These are phyloP conservation scores for Epichloe aotearoae DNA, from an alignment of 2,329 filamentous ascomycete species.

Conservation along the genomic window DNA sequence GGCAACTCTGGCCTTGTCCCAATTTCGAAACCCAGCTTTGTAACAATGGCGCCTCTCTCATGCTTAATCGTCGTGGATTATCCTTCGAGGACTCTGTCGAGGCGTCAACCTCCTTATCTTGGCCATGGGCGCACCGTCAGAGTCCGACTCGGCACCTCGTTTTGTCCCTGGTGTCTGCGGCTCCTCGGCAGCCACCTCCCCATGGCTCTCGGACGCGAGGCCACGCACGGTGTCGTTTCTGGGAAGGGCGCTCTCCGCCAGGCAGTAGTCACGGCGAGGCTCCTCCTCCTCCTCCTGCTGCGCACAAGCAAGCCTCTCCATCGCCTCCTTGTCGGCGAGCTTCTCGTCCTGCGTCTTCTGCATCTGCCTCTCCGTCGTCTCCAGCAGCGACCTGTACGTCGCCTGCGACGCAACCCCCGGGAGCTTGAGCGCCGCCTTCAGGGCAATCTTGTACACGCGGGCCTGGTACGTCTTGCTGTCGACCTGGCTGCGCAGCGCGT, in stretches of 20 bases:
- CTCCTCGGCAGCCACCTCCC: background rate
- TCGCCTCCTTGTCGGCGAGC: background rate
- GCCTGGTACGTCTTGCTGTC: background rate
- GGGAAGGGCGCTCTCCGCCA: background rate
- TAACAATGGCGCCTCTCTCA: no score
- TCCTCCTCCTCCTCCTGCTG: background rate
- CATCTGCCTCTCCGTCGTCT: background rate
- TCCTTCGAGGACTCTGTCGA: background rate
- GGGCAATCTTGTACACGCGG: constrained; percentile 4
- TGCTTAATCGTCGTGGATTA: background rate
- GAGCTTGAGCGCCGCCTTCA: constrained; percentile 5
- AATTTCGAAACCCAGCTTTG: no score
- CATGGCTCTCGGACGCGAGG: background rate
- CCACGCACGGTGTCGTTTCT: background rate
- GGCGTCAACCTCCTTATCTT: background rate
- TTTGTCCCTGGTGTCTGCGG: background rate
- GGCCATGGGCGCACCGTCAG: background rate
- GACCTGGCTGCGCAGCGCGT: background rate
- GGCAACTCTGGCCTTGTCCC: no score
- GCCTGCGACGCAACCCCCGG: background rate
- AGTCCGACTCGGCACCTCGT: background rate
- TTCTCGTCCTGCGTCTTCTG: background rate
- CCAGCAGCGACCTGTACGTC: background rate
- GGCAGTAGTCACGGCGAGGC: background rate
- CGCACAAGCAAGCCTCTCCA: background rate